Evolutionary conservation across 2,329 filamentous ascomycete species (phyloP), one percentile per base, ranked within the genome.

Genomic region (Paradendryphiella salina): DNA sequence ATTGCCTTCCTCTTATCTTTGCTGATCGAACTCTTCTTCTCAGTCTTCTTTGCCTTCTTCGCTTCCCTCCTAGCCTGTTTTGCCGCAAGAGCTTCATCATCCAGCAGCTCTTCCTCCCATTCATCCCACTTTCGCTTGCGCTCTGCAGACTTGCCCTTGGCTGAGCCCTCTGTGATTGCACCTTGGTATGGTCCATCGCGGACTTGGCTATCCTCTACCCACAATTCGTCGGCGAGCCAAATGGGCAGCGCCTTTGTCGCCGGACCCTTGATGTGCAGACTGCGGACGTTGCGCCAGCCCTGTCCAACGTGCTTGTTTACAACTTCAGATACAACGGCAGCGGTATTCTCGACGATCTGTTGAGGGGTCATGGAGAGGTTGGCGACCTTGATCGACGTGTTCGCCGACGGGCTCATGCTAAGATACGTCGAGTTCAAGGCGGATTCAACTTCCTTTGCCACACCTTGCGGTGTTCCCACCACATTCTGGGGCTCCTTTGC

Each of bases 181-280:
- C 65, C 64, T 42, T 67, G 61, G 44, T 66, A 72, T 26, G 73
- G 75, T 57, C 82, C 77, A 5, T 79, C 76, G 35, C 94, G 77
- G 5, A 96, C 84, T 67, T 90, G 86, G 54, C 85, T 81, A 53
- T 87, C 83, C 59, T 94, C 89, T 13, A 87, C 75, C 91, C 94
- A 99, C 58, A 99, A 80, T 80, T 96, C 91, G 62, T 91, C 87
- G 4, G 93, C 89, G 69, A 96, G 78, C 89, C 91, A 99, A 70
- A 99, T 86, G n/a, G 94, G 94, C 67, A 99, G 80, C 7, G 93
- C 88, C 54, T 86, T 87, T 4, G 93, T 96, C 68, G 89, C 85
- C 21, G 90, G 87, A 3, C 90, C 90, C 81, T 97, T 99, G 79
- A 99, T 81, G 74, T 96, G 91, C 55, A 99, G 78, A 57, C 84